Base-by-base conservation (phyloP, 129 eudicot species). In the Lactuca saligna region DNA sequence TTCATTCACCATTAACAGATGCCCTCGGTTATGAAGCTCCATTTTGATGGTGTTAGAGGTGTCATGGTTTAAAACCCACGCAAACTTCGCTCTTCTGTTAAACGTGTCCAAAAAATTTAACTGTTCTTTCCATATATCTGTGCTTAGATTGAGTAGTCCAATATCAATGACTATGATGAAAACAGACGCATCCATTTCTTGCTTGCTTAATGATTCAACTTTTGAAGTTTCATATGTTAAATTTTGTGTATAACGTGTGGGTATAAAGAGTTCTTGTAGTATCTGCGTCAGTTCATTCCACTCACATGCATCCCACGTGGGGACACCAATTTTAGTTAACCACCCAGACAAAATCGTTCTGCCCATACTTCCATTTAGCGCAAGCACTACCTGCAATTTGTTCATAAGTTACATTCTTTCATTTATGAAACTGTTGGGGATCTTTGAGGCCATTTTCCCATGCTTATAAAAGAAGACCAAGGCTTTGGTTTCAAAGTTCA, bases 41-140 rank as follows among this genome's bases (percentile, higher is more conserved):
- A 77, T 78, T 74, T 93, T 93, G 33, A 89, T 58, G 65, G 74
- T 66, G 62, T 76, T 93, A 39, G 90, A 87, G 54, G 95, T 89
- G 66, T 89, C 95, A 39, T 93, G 99, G 63, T 87, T 85, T 66
- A 93, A 65, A 75, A 89, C 75, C 99, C 99, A 93, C 8, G 99
- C 99, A 56, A 93, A 93, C 68, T 83, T 85, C 53, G 87, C 93
- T 61, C 32, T 68, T 42, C 67, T 69, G 17, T 55, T 29, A 80
- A 80, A 89, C 9, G 49, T 70, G 44, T 85, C 85, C 1, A 93
- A 89, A 71, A 82, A 89, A 50, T 78, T 85, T 4, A 93, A 84
- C 75, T 93, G 99, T 54, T 89, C 92, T 66, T 79, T 87, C 99
- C 99, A 93, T 65, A 89, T 84, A 59, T 68, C 80, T 5, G 97